Base-by-base conservation (phyloP, 164 flowering plant species). In the Stephania japonica region DNA sequence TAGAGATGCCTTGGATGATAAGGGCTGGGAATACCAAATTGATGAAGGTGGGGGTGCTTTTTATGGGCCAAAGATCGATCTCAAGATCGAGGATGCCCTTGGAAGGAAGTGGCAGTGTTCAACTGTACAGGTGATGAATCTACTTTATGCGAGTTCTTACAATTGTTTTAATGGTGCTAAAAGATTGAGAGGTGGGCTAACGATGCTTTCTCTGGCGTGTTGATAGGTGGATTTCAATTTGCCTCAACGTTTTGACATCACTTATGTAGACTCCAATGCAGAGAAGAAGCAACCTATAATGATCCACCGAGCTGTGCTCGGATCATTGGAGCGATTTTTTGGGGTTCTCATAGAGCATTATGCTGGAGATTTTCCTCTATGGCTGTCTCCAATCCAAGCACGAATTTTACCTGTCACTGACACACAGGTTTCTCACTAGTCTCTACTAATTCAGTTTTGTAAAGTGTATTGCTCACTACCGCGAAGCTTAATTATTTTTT, bases 21-120 rank as follows among this genome's bases (percentile, higher is more conserved):
- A 95, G 72, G 97, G 97, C 9, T 95, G 99, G 99, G 83, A 82
- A 75, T 93, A 91, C 79, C 83, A 89, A 77, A 77, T 89, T 67
- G 99, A 95, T 87, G 98, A 91, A 74, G 98, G 99, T 76, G 99
- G 98, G 25, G 98, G 99, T 75, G 99, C 99, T 59, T 95, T 95
- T 80, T 95, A 95, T 80, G 99, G 99, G 65, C 99, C 98, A 67
- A 95, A 95, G 83, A 95, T 95, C 80, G 99, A 95, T 87, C 89
- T 95, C 71, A 95, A 93, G 80, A 93, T 95, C 75, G 98, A 93
- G 84, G 99, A 95, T 83, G 99, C 99, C 74, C 89, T 95, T 70
- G 98, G 98, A 80, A 91, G 98, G 81, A 95, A 93, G 83, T 95
- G 98, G 98, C 99, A 95, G 68, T 95, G 98, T 83, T 90, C 99